Percentiles rank a stretch among this genome's conserved stretches.
phyloP scores from a whole-genome alignment of 352 stramenopile genomes.

The Globisporangium barbulae region DNA sequence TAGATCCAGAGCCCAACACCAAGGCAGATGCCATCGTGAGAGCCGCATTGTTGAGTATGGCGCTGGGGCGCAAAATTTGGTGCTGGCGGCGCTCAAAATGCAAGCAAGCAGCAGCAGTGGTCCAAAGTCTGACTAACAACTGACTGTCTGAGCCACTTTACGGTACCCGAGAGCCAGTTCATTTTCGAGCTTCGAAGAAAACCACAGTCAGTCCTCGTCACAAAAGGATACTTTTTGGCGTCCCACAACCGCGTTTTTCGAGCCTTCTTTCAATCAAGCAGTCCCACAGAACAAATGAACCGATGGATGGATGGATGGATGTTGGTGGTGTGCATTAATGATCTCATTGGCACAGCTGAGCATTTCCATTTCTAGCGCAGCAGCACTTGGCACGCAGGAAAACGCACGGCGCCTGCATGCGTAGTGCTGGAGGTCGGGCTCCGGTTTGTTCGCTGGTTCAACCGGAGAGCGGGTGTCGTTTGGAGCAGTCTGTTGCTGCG shows the following conservation, averaged over 20 bases:
- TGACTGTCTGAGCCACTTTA: not conserved
- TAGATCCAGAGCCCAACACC: conserved; percentile 1
- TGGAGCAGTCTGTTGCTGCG: conserved; percentile 4
- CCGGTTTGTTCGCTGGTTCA: not conserved
- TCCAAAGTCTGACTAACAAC: conserved; percentile 5
- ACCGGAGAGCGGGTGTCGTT: not conserved
- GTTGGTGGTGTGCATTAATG: too few species aligned
- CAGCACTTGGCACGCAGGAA: not conserved
- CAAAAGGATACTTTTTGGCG: conserved; percentile 5
- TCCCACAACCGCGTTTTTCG: not conserved
- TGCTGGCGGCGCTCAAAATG: not conserved
- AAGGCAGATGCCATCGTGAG: not conserved
- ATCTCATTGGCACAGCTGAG: not conserved
- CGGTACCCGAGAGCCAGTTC: conserved; percentile 7
- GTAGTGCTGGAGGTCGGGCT: not conserved
- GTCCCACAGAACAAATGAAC: not conserved
- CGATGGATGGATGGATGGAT: too few species aligned
- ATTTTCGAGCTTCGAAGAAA: not conserved
- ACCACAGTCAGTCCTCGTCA: not conserved
- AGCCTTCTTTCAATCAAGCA: not conserved
- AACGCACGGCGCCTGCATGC: not conserved
- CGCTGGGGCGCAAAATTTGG: not conserved
- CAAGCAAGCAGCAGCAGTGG: not conserved
- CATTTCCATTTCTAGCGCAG: not conserved
- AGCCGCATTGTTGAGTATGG: not conserved